These are phyloP conservation scores for Podaxis rugospora DNA, from an alignment of 768 basidiomycete genomes.

Conservation along the genomic window DNA sequence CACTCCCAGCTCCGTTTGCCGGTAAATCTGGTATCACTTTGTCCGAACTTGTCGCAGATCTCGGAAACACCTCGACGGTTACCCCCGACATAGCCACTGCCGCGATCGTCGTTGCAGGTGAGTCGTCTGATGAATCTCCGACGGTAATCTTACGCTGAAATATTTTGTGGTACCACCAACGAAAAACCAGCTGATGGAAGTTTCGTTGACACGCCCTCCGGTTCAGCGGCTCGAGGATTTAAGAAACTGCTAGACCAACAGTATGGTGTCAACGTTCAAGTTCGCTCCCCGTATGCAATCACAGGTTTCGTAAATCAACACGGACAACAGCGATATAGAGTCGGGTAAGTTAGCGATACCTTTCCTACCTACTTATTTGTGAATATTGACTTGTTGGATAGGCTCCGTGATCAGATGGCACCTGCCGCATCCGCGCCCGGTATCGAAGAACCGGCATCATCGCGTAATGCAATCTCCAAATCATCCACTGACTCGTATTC, in stretches of 20 bases:
- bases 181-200: constrained; percentile 53
- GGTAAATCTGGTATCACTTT: constrained; percentile 27
- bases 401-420: constrained; percentile 57
- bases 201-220: constrained; percentile 79
- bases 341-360: constrained; percentile 51
- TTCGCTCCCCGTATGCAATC: constrained; percentile 76
- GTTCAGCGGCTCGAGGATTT: constrained; percentile 68
- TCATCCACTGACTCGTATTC: constrained; percentile 33
- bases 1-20: constrained; percentile 3
- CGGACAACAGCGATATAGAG: constrained; percentile 72
- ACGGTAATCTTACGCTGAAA: not conserved
- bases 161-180: not conserved
- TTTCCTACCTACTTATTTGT: not conserved
- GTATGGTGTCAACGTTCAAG: constrained; percentile 58
- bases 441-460: constrained; percentile 47
- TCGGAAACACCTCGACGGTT: constrained; percentile 29
- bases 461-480: constrained; percentile 30
- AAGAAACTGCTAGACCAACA: constrained; percentile 73
- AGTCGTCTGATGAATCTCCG: constrained; percentile 20
- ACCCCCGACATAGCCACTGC: constrained; percentile 49
- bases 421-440: constrained; percentile 51
- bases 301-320: constrained; percentile 82
- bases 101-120: constrained; percentile 58
- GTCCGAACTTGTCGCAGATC: constrained; percentile 35
- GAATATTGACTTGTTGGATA: constrained; percentile 21